These are phyloP conservation scores for Saprolegnia diclina DNA, from an alignment of 352 stramenopile genomes.

Conservation along the genomic window DNA sequence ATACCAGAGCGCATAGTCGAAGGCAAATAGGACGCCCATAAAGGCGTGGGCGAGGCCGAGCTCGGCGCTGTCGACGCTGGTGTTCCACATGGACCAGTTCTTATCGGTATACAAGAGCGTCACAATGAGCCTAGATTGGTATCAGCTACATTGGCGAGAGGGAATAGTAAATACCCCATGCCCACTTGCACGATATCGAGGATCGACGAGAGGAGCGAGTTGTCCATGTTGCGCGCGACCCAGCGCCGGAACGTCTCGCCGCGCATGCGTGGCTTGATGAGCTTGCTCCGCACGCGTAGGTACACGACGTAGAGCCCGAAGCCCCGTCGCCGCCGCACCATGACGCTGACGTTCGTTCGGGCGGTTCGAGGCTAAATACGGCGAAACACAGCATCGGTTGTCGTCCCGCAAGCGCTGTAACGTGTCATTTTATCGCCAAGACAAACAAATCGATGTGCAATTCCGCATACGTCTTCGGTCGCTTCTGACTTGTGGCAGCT, in stretches of 20 bases:
- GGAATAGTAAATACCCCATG: background rate
- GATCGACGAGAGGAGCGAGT: conserved; percentile 14
- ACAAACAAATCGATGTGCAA: too few species aligned
- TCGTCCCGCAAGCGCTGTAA: too few species aligned
- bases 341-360: too few species aligned
- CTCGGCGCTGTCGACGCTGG: background rate
- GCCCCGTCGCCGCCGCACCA: too few species aligned
- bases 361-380: background rate
- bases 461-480: too few species aligned
- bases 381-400: too few species aligned
- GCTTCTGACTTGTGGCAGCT: too few species aligned
- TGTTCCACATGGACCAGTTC: conserved; percentile 18
- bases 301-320: background rate
- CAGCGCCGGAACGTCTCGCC: conserved; percentile 21
- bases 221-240: conserved; percentile 27
- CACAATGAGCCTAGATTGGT: conserved; percentile 11
- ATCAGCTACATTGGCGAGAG: background rate
- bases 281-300: background rate
- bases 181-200: conserved; percentile 24
- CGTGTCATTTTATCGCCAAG: too few species aligned
- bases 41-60: background rate
- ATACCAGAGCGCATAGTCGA: conserved; percentile 16
- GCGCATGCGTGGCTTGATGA: conserved; percentile 23
- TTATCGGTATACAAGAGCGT: conserved; percentile 17
- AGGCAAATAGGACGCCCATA: conserved; percentile 15